A percentile compares a stretch with the other conserved stretches of the same genome.
Conservation (phyloP, 2,329 filamentous ascomycete genomes). For the Talaromyces verruculosus region DNA sequence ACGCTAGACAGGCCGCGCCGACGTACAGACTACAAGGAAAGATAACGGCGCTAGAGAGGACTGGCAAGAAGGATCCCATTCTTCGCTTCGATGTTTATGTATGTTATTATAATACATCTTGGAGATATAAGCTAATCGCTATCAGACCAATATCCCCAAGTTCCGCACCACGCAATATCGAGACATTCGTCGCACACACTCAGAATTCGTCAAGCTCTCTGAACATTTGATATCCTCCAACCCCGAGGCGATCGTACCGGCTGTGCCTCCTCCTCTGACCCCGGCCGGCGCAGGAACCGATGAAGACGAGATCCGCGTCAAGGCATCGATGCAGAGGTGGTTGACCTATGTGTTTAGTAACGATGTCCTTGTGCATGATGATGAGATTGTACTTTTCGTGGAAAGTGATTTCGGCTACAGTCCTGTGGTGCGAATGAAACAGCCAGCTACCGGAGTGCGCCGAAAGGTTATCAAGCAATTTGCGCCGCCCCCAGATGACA, state of each 20-base stretch:
- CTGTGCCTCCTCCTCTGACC: constrained; percentile 90
- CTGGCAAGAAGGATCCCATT: constrained; percentile 92
- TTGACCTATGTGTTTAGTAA: constrained; percentile 90
- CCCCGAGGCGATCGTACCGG: constrained; percentile 89
- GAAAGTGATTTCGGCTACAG: constrained; percentile 99
- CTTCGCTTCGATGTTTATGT: constrained; percentile 96
- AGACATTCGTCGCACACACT: constrained; percentile 91
- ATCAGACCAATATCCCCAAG: constrained; percentile 93
- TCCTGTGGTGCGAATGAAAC: constrained; percentile 90
- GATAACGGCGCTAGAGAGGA: constrained; percentile 88
- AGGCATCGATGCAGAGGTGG: constrained; percentile 89
- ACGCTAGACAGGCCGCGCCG: constrained; percentile 54
- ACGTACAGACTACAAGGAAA: constrained; percentile 89
- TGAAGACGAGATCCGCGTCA: constrained; percentile 88
- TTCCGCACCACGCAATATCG: constrained; percentile 98
- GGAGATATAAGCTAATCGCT: constrained; percentile 13
- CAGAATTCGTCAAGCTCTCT: constrained; percentile 93
- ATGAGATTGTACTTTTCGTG: constrained; percentile 98
- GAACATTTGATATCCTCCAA: constrained; percentile 97
- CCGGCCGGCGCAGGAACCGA: constrained; percentile 94
- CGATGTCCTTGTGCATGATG: constrained; percentile 88
- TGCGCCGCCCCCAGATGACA: constrained; percentile 94
- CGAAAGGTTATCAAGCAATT: constrained; percentile 98
- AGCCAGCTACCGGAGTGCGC: constrained; percentile 91
- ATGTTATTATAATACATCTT: constrained; percentile 40